Conservation (phyloP, 1,284 basidiomycete genomes). For the Pisolithus thermaeus region DNA sequence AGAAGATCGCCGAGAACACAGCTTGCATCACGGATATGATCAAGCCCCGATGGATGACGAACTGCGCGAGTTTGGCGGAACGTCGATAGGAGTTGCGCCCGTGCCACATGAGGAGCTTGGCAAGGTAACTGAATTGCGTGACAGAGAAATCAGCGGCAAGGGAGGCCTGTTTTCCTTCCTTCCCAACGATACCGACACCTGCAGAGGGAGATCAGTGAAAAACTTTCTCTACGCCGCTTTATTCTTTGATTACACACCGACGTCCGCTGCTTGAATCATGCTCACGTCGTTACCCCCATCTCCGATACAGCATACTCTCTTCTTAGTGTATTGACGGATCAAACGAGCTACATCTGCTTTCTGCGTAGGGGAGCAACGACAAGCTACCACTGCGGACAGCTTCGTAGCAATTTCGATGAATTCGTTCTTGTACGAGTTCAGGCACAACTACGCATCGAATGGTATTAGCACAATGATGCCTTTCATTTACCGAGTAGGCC, state of each 20-base stretch:
- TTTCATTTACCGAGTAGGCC: conserved; percentile 7
- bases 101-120: conserved; percentile 94
- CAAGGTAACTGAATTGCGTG: conserved; percentile 92
- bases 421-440: conserved; percentile 86
- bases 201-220: conserved; percentile 1
- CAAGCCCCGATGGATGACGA: conserved; percentile 96
- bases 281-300: conserved; percentile 95
- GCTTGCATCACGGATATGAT: conserved; percentile 98
- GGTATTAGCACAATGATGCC: conserved; percentile 1
- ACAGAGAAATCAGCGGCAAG: conserved; percentile 98
- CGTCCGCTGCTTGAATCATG: conserved; percentile 94
- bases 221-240: not conserved
- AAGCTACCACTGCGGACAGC: conserved; percentile 93
- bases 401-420: conserved; percentile 97
- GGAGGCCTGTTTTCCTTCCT: conserved; percentile 98
- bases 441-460: conserved; percentile 58
- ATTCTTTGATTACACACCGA: conserved; percentile 54
- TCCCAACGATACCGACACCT: conserved; percentile 98
- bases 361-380: conserved; percentile 97
- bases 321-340: conserved; percentile 86
- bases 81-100: conserved; percentile 98
- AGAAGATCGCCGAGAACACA: conserved; percentile 96
- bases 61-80: conserved; percentile 95
- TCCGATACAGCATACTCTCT: conserved; percentile 96
- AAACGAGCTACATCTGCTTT: conserved; percentile 96